A percentile compares a stretch with the other conserved stretches of the same genome.
These are phyloP conservation scores for Botrytis aclada DNA, from an alignment of 2,329 filamentous ascomycete genomes.

Conservation along the genomic window DNA sequence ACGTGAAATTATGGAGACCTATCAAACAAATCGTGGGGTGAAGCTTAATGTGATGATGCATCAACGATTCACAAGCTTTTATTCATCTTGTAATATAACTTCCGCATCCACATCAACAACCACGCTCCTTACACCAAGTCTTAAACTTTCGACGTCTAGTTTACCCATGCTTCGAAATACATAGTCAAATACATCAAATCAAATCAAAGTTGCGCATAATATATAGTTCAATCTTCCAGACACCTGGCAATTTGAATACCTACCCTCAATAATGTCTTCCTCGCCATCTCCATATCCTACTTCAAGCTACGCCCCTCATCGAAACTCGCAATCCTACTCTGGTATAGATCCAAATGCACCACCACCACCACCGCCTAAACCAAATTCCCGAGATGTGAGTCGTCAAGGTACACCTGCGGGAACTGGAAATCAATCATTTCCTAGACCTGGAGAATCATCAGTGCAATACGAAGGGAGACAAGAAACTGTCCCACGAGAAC, in stretches of 20 bases:
- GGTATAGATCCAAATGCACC: conserved; percentile 50
- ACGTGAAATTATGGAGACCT: neutral
- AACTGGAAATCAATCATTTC: conserved; percentile 37
- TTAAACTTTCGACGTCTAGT: neutral
- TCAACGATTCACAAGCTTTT: neutral
- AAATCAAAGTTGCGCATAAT: neutral
- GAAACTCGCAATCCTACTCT: conserved; percentile 39
- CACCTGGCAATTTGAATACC: neutral
- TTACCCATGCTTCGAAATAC: neutral
- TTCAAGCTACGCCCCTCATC: conserved; percentile 27
- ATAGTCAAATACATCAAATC: neutral
- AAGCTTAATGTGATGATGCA: conserved; percentile 1
- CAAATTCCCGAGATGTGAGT: conserved; percentile 65
- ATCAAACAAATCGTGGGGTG: neutral
- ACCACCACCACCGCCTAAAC: conserved; percentile 70
- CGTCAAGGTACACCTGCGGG: conserved; percentile 60
- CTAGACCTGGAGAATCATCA: conserved; percentile 31
- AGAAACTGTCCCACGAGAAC: conserved; percentile 21
- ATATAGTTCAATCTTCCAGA: neutral
- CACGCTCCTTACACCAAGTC: neutral
- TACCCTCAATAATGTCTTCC: conserved; percentile 23
- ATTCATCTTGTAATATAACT: neutral
- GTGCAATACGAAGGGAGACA: conserved; percentile 23
- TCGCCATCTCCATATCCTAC: conserved; percentile 31
- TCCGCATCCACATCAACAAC: neutral